Evolutionary conservation across 805 yeast genomes (phyloP), one percentile per base, ranked within the genome.

Genomic region (Debaryomyces tyrocola): DNA sequence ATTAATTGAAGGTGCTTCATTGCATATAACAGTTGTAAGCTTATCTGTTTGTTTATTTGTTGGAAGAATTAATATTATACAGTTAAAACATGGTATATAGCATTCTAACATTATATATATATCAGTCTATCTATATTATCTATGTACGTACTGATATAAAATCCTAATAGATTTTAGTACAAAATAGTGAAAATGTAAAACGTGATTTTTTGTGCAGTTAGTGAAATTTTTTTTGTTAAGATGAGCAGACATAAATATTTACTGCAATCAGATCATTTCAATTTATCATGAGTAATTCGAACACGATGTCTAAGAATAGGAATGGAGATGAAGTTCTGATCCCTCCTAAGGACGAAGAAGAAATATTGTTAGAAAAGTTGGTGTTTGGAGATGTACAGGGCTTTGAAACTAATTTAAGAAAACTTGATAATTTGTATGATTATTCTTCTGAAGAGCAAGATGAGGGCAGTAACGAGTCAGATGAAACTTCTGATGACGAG

Each of bases 341-440:
- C 31, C 86, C 90, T 12, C 86, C 85, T 28, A 92, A 94, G 55
- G 95, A 88, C 62, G 85, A 80, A 43, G 97, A 90, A 62, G 99
- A 94, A 65, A 56, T 84, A 37, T 78, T 70, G 46, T 77, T 94
- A 42, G 96, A 91, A 52, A 87, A 80, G 63, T 74, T 89, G 11
- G 96, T 94, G 4, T 91, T 94, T 67, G 98, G 99, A 12, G 98
- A 94, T 62, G 56, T 76, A 3, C 86, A 82, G 45, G 86, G 92
- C 27, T 85, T 87, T 68, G 87, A 83, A 57, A 60, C 65, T 28
- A 85, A 83, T 49, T 71, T 89, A 59, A 82, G 77, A 46, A 76
- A 78, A 47, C 69, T 83, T 42, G 89, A 84, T 53, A 76, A 83
- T 50, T 69, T 83, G 34, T 79, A 71, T 55, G 76, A 74, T 33